Percentiles rank a stretch among this genome's conserved stretches.
phyloP scores from a whole-genome alignment of 768 basidiomycete species.

The Lentinula guzmanii region DNA sequence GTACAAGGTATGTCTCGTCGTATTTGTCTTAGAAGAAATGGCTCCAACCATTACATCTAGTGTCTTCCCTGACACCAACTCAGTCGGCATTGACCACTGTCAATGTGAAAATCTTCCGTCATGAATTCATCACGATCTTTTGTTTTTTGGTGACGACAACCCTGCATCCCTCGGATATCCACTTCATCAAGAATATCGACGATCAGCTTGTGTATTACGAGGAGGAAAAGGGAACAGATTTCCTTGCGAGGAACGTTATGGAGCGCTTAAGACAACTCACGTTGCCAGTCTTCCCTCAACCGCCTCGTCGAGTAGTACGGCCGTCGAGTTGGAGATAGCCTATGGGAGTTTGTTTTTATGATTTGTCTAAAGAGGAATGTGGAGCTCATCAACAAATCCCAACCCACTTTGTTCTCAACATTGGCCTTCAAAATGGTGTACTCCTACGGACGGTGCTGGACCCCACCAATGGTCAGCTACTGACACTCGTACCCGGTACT shows the following conservation, averaged over 20 bases:
- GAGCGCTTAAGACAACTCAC: constrained; percentile 35
- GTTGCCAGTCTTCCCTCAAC: constrained; percentile 12
- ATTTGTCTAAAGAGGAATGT: not conserved
- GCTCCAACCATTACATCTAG: not conserved
- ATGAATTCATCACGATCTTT: constrained; percentile 63
- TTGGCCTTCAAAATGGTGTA: no score
- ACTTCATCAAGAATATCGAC: constrained; percentile 46
- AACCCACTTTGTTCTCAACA: no score
- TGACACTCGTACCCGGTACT: no score
- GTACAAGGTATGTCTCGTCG: constrained; percentile 59
- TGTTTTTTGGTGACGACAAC: constrained; percentile 41
- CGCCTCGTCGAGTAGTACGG: not conserved
- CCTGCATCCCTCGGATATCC: constrained; percentile 44
- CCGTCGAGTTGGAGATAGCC: constrained; percentile 1
- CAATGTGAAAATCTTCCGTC: constrained; percentile 49
- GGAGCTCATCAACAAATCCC: no score
- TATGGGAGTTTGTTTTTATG: not conserved
- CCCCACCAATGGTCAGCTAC: no score
- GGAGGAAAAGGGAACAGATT: constrained; percentile 53
- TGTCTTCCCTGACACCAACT: constrained; percentile 17
- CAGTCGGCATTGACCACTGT: constrained; percentile 35
- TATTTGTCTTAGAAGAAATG: not conserved
- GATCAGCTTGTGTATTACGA: constrained; percentile 46
- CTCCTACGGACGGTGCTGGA: no score
- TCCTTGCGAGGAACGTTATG: constrained; percentile 48